Evolutionary conservation across 768 basidiomycete species (phyloP).

Genomic region (Coprinopsis strossmayeri): DNA sequence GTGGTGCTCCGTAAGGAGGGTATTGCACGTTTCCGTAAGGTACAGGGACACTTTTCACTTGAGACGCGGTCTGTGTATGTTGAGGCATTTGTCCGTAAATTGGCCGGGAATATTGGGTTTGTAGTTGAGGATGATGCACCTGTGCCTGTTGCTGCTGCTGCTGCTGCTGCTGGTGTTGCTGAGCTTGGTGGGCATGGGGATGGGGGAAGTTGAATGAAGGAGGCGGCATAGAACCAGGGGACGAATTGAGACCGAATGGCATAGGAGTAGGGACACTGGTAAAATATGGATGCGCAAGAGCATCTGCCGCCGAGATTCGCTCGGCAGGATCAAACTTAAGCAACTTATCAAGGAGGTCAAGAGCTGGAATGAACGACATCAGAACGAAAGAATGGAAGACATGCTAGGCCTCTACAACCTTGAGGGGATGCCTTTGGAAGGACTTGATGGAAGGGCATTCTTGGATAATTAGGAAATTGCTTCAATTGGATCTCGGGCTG

Average conservation of each 20-base stretch:
- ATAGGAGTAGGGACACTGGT: slow-evolving; percentile 42
- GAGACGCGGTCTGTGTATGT: slow-evolving; percentile 10
- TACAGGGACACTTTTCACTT: slow-evolving; percentile 10
- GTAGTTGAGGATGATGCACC: slow-evolving; percentile 25
- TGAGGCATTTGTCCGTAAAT: slow-evolving; percentile 12
- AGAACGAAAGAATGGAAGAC: not conserved
- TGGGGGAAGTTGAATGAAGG: slow-evolving; percentile 66
- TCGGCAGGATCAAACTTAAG: slow-evolving; percentile 94
- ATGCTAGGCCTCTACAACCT: slow-evolving; percentile 42
- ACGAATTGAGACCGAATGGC: slow-evolving; percentile 35
- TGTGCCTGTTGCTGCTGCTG: slow-evolving; percentile 27
- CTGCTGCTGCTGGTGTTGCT: slow-evolving; percentile 37
- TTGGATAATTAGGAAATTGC: slow-evolving; percentile 82
- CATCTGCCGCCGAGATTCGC: slow-evolving; percentile 86
- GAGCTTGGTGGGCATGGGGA: slow-evolving; percentile 50
- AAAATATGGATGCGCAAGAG: slow-evolving; percentile 91
- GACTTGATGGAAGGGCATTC: slow-evolving; percentile 73
- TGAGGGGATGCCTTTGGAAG: slow-evolving; percentile 82
- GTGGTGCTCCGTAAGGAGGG: slow-evolving; percentile 10
- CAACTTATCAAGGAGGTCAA: slow-evolving; percentile 90
- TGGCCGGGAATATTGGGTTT: slow-evolving; percentile 18
- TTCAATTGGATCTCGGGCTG: slow-evolving; percentile 82
- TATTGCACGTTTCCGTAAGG: slow-evolving; percentile 10
- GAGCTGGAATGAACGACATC: slow-evolving; percentile 40
- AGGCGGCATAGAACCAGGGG: slow-evolving; percentile 58